Conservation (phyloP, 78 protist species). For the Dictyostelium capitatum region DNA sequence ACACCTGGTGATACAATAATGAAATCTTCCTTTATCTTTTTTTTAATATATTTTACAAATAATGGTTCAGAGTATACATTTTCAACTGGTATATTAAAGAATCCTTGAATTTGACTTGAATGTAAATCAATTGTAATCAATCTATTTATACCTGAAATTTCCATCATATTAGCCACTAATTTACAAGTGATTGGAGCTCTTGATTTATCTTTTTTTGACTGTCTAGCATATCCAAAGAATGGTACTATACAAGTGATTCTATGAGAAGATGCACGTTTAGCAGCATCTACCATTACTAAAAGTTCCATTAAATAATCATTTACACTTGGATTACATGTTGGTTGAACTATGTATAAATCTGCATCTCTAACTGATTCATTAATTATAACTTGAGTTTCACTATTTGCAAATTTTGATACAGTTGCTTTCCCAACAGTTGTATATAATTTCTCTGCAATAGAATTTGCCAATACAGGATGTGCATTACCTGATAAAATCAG, state of each 20-base stretch:
- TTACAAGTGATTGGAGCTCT: slow-evolving; percentile 92
- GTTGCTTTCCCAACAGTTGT: slow-evolving; percentile 19
- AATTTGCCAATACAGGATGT: slow-evolving; percentile 76
- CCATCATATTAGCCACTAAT: slow-evolving; percentile 92
- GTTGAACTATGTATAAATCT: slow-evolving; percentile 76
- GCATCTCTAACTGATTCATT: slow-evolving; percentile 81
- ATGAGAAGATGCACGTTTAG: slow-evolving; percentile 88
- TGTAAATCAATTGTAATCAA: slow-evolving; percentile 92
- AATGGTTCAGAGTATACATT: slow-evolving; percentile 87
- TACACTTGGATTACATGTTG: slow-evolving; percentile 79
- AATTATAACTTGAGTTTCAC: slow-evolving; percentile 72
- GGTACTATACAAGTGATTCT: slow-evolving; percentile 90
- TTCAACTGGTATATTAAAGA: slow-evolving; percentile 93
- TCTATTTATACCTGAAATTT: slow-evolving; percentile 89
- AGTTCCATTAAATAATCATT: slow-evolving; percentile 91
- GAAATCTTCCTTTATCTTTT: slow-evolving; percentile 16
- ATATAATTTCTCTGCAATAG: slow-evolving; percentile 61
- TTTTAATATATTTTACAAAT: slow-evolving; percentile 82
- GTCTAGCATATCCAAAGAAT: slow-evolving; percentile 91
- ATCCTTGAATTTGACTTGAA: slow-evolving; percentile 84
- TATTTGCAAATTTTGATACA: slow-evolving; percentile 85
- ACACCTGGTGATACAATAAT: slow-evolving; percentile 90
- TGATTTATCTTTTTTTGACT: slow-evolving; percentile 87
- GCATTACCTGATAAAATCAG: slow-evolving; percentile 72
- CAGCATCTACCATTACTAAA: slow-evolving; percentile 89